phyloP scores from a whole-genome alignment of 192 early-diverging fungal species.

The Coemansia sp. region DNA sequence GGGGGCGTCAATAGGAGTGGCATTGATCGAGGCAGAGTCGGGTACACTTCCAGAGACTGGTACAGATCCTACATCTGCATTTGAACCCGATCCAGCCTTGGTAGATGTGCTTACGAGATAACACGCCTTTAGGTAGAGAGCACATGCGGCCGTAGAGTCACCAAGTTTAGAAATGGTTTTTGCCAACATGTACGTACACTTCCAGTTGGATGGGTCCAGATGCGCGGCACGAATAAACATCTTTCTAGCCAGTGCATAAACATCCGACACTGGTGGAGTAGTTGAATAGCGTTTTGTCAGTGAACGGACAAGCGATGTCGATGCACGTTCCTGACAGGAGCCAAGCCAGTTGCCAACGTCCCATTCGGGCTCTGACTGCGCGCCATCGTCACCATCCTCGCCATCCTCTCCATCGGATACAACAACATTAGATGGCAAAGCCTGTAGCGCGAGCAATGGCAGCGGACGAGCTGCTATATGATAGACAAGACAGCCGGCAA shows the following conservation, averaged over 20 bases:
- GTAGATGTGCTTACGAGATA: slow-evolving; percentile 11
- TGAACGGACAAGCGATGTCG: slow-evolving; percentile 8
- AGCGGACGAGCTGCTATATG: slow-evolving; percentile 32
- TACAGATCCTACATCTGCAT: neutral
- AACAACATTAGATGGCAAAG: slow-evolving; percentile 38
- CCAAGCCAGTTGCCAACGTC: slow-evolving; percentile 31
- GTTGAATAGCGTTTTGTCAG: slow-evolving; percentile 27
- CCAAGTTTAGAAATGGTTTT: slow-evolving; percentile 34
- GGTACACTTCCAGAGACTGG: neutral
- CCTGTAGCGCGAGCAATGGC: slow-evolving; percentile 26
- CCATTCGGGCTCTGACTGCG: slow-evolving; percentile 26
- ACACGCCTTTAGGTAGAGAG: slow-evolving; percentile 38
- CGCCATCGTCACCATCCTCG: slow-evolving; percentile 11
- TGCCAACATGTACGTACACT: slow-evolving; percentile 32
- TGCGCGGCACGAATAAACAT: slow-evolving; percentile 25
- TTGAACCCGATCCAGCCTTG: neutral
- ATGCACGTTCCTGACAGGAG: neutral
- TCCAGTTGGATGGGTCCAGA: slow-evolving; percentile 33
- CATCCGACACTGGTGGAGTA: slow-evolving; percentile 6
- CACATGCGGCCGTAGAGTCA: slow-evolving; percentile 24
- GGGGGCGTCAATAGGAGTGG: neutral
- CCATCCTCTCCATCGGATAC: slow-evolving; percentile 2
- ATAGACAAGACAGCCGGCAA: slow-evolving; percentile 30
- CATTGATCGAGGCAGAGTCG: neutral
- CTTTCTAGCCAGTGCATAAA: slow-evolving; percentile 23